Base-by-base conservation (phyloP, 2,329 filamentous ascomycete species). In the Immersiporthe knoxdaviesiana region DNA sequence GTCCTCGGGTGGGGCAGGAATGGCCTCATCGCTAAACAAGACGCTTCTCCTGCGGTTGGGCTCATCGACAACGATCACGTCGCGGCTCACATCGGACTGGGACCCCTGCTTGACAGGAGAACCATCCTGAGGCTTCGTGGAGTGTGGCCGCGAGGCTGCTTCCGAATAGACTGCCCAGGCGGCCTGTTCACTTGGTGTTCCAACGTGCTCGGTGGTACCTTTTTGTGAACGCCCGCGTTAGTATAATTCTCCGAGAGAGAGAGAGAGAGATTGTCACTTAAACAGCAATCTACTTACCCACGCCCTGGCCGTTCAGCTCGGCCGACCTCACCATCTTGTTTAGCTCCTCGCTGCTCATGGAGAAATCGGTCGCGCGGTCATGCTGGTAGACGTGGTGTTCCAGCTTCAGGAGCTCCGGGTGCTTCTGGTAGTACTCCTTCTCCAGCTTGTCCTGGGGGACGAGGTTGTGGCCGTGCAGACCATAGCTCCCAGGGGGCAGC, bases 361-460 rank as follows among this genome's bases (percentile, higher is more conserved):
- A 92, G 82, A 91, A 97, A 77, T 96, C 92, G 72, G 84, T 83
- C 72, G 84, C 83, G 68, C 87, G 85, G 66, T 88, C 86, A 68
- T 86, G 81, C 37, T 88, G 80, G 58, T 85, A 82, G 12, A 81
- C 82, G 37, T 83, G 88, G 73, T 89, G 87, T 77, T 94, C 92
- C 79, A 95, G 93, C 77, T 91, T 89, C 67, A 87, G 85, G 39
- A 91, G 84, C 73, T 97, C 92, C 0, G 95, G 95, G 76, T 97
- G 94, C 81, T 96, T 97, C 75, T 93, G 89, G 77, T 96, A 97
- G 87, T 97, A 97, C 35, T 92, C 92, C 81, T 92, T 92, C 75
- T 97, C 93, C 54, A 98, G 92, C 77, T 91, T 93, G 80, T 97
- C 92, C 68, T 89, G 88, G 3, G 91, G 85, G 24, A 87, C 85